Base-by-base conservation (phyloP, 345 rosid species). In the Eucalyptus guilfoylei region DNA sequence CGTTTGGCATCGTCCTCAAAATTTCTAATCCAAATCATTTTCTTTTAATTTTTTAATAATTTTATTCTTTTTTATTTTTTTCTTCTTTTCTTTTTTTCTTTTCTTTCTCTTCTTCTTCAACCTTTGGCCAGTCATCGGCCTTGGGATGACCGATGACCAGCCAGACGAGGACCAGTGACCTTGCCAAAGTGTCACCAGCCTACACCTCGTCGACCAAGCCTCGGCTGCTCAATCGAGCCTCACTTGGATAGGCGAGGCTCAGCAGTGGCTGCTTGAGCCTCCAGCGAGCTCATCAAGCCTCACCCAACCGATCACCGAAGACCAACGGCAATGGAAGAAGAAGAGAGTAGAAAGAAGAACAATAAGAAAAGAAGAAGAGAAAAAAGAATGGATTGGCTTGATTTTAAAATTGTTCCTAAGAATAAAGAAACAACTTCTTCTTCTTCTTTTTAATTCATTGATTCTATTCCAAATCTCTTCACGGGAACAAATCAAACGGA, bases 251-350 rank as follows among this genome's bases (percentile, higher is more conserved):
- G 1, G 58, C 24, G 0, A 52, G 58, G 10, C 58, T 19, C 5
- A 0, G 5, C 0, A 0, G 0, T 8, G 2, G 58, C 11, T 52
- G 0, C 0, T 0, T 52, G 26, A 52, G 58, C 58, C 5, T 52
- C 58, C 0, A 21, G 0, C 0, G 0, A 52, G 0, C 26, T 52
- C 0, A 0, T 5, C 0, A 52, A 0, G 0, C 26, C 58, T 52
- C 11, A 0, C 58, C 58, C 11, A 52, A 8, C 2, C 2, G 0
- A 52, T 52, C 0, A 5, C 1, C 2, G 0, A 52, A 52, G 26
- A 52, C 58, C 0, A 0, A 4, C 26, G 0, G 2, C 0, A 0
- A 19, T 19, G 55, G 10, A 52, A 52, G 58, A 52, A 52, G 26
- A 52, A 52, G 58, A 52, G 58, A 52, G 26, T 52, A 52, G 0